phyloP scores from a whole-genome alignment of 805 yeast species.

The Millerozyma acaciae region DNA sequence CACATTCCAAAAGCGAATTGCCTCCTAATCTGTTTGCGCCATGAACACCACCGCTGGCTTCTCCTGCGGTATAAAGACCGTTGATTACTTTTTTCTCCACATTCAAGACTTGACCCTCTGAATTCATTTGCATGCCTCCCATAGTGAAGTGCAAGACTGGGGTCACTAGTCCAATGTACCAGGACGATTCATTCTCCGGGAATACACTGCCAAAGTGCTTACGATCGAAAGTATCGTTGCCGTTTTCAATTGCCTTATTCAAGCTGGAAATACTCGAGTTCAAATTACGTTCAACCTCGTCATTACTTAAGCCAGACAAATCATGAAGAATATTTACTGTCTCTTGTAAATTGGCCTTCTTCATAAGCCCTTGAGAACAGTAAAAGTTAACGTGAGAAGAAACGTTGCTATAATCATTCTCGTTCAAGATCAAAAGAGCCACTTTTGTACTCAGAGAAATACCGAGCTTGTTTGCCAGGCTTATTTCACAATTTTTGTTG shows the following conservation, averaged over 20 bases:
- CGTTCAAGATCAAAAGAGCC: slow-evolving; percentile 34
- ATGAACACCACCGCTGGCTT: slow-evolving; percentile 66
- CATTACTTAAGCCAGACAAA: slow-evolving; percentile 10
- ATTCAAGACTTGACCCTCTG: slow-evolving; percentile 14
- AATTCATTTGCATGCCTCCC: slow-evolving; percentile 25
- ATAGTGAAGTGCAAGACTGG: slow-evolving; percentile 34
- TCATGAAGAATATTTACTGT: slow-evolving; percentile 10
- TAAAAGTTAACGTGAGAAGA: slow-evolving; percentile 52
- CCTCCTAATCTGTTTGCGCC: slow-evolving; percentile 63
- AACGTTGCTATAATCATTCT: slow-evolving; percentile 42
- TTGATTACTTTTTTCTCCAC: slow-evolving; percentile 27
- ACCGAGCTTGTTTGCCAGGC: slow-evolving; percentile 9
- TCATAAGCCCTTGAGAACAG: slow-evolving; percentile 22
- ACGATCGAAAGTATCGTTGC: slow-evolving; percentile 34
- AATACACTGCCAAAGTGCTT: slow-evolving; percentile 20
- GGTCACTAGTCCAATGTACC: slow-evolving; percentile 52
- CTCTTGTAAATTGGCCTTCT: slow-evolving; percentile 15
- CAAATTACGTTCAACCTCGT: slow-evolving; percentile 6
- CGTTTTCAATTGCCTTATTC: slow-evolving; percentile 6
- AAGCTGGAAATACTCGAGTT: slow-evolving; percentile 14
- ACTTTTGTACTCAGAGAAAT: slow-evolving; percentile 10
- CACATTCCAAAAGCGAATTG: slow-evolving; percentile 55
- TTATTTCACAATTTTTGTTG: slow-evolving; percentile 18
- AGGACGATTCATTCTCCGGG: slow-evolving; percentile 15
- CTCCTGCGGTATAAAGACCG: slow-evolving; percentile 63